Conservation (phyloP, 1,284 basidiomycete genomes). For the Trichosporon sp. region DNA sequence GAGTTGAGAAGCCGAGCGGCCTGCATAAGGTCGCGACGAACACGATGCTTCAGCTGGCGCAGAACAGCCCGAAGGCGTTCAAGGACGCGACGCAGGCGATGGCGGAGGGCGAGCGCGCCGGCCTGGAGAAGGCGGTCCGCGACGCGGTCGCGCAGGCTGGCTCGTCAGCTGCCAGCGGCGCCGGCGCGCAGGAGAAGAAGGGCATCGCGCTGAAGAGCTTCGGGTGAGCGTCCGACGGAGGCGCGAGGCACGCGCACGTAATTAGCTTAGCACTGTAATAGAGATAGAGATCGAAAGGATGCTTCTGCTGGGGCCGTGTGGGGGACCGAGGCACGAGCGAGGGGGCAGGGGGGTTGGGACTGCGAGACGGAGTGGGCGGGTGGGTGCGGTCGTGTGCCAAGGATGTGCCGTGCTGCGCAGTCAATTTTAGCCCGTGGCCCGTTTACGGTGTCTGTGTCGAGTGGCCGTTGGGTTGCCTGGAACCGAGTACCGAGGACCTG, state of each 20-base stretch:
- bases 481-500: background rate
- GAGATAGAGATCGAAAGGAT: background rate
- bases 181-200: conserved; percentile 25
- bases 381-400: background rate
- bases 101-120: conserved; percentile 58
- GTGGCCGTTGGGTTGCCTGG: background rate
- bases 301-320: background rate
- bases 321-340: background rate
- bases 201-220: conserved; percentile 47
- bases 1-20: conserved; percentile 52
- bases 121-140: conserved; percentile 73
- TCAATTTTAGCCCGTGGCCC: background rate
- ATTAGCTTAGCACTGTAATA: background rate
- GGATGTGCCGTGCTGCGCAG: background rate
- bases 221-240: conserved; percentile 17
- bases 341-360: background rate
- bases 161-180: conserved; percentile 6
- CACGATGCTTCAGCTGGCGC: conserved; percentile 72
- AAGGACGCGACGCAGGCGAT: conserved; percentile 77
- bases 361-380: background rate
- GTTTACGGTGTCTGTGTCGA: background rate
- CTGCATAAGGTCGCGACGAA: conserved; percentile 63
- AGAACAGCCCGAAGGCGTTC: conserved; percentile 70
- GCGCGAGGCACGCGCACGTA: background rate
- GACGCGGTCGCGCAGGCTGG: conserved; percentile 60